These are phyloP conservation scores for Pelargonium nanum DNA, from an alignment of 345 rosid genomes.

Conservation along the genomic window DNA sequence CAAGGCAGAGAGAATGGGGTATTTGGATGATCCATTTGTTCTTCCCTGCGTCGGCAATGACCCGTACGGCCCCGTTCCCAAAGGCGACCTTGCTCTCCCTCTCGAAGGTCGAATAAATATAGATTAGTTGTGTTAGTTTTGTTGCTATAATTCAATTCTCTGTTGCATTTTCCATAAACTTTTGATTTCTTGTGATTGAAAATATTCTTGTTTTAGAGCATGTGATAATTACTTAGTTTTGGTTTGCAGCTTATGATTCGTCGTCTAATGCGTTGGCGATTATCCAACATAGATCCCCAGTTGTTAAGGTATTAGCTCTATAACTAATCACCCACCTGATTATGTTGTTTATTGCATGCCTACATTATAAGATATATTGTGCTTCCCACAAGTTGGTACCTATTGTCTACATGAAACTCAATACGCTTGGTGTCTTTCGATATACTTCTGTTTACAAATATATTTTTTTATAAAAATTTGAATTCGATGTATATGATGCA, in stretches of 20 bases:
- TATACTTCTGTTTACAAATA: too few species aligned
- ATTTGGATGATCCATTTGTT: constrained; percentile 58
- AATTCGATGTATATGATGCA: too few species aligned
- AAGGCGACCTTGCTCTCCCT: constrained; percentile 69
- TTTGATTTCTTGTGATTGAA: not conserved
- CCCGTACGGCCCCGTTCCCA: constrained; percentile 58
- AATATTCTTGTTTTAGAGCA: not conserved
- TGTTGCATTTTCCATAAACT: not conserved
- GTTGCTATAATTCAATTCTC: not conserved
- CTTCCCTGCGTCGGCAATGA: constrained; percentile 92
- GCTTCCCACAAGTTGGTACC: too few species aligned
- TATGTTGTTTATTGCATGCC: not conserved
- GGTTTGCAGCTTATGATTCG: constrained; percentile 51
- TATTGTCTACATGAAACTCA: too few species aligned
- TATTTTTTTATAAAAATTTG: too few species aligned
- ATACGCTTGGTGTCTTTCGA: too few species aligned
- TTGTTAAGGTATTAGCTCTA: constrained; percentile 40
- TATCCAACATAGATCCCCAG: constrained; percentile 77
- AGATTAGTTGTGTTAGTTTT: not conserved
- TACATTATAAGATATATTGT: too few species aligned
- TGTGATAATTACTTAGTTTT: constrained; percentile 2
- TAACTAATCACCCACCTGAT: not conserved
- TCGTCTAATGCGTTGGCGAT: constrained; percentile 33
- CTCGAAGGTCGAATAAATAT: constrained; percentile 65
- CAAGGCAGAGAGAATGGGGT: constrained; percentile 59